phyloP scores from a whole-genome alignment of 2,329 filamentous ascomycete species.

The Talaromyces pinophilus region DNA sequence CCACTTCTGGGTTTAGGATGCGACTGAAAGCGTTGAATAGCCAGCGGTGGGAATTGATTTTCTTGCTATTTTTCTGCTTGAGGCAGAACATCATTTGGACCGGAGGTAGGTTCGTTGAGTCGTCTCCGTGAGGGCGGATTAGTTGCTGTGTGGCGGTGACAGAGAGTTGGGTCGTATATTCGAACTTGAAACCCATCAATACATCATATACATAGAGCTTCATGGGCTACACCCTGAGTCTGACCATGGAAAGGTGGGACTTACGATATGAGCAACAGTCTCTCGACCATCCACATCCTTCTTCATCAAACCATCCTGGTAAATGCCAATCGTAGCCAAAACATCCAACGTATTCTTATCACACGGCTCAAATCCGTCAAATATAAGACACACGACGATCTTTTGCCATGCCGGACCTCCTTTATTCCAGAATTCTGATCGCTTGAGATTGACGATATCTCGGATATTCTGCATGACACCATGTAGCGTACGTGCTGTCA shows the following conservation, averaged over 20 bases:
- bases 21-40: constrained; percentile 97
- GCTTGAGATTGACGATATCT: constrained; percentile 98
- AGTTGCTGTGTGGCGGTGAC: constrained; percentile 96
- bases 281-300: constrained; percentile 97
- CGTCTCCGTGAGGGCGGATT: constrained; percentile 85
- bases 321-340: constrained; percentile 89
- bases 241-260: constrained; percentile 24
- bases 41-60: constrained; percentile 99
- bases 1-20: constrained; percentile 94
- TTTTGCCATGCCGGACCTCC: constrained; percentile 99
- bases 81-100: constrained; percentile 99
- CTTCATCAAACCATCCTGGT: constrained; percentile 98
- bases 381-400: constrained; percentile 95
- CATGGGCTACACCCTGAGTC: background rate
- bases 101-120: constrained; percentile 80
- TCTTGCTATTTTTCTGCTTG: constrained; percentile 99
- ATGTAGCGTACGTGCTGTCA: constrained; percentile 88
- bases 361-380: constrained; percentile 96
- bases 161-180: constrained; percentile 98
- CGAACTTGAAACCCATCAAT: constrained; percentile 59
- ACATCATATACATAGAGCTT: background rate
- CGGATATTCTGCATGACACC: constrained; percentile 99
- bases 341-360: constrained; percentile 95
- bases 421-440: constrained; percentile 99
- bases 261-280: constrained; percentile 83